Evolutionary conservation across 441 rosid genomes (phyloP).

Genomic region (Brassica balearica): DNA sequence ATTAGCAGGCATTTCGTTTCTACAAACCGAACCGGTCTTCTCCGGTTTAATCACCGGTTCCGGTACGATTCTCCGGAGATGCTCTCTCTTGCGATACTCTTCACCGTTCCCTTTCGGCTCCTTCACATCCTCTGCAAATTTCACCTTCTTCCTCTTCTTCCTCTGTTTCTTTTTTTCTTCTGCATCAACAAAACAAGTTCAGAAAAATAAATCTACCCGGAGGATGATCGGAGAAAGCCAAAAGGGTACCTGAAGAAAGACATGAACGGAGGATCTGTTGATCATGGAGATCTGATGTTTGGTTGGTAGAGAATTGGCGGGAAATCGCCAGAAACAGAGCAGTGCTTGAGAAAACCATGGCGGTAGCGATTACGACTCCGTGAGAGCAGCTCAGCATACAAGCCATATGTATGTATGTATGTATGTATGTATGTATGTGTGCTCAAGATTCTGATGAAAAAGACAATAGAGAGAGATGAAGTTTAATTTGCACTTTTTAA

Average conservation of each 20-base stretch:
- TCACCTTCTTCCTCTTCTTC: constrained; percentile 57
- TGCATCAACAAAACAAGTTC: constrained; percentile 1
- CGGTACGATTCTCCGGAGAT: constrained; percentile 11
- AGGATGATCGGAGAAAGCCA: constrained; percentile 26
- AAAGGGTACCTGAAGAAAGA: constrained; percentile 61
- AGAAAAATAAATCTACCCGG: background rate
- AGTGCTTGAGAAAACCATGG: constrained; percentile 81
- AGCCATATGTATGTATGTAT: constrained; percentile 7
- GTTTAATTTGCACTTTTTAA: background rate
- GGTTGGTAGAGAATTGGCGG: constrained; percentile 49
- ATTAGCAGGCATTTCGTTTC: constrained; percentile 58
- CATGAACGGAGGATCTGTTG: constrained; percentile 56
- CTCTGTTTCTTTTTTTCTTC: constrained; percentile 50
- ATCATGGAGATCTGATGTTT: constrained; percentile 20
- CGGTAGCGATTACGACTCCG: constrained; percentile 73
- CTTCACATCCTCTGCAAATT: constrained; percentile 78
- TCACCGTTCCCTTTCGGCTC: constrained; percentile 66
- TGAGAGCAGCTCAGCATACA: constrained; percentile 50
- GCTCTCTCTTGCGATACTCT: constrained; percentile 45
- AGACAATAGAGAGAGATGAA: constrained; percentile 7
- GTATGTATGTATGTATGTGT: background rate
- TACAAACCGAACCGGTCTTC: constrained; percentile 47
- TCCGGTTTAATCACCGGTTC: constrained; percentile 36
- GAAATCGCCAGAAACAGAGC: constrained; percentile 66
- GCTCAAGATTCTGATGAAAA: no score